Percentiles rank a stretch among this genome's conserved stretches.
Evolutionary conservation across 106 monocot genomes (phyloP).

Genomic region (Cymbidium sinense): DNA sequence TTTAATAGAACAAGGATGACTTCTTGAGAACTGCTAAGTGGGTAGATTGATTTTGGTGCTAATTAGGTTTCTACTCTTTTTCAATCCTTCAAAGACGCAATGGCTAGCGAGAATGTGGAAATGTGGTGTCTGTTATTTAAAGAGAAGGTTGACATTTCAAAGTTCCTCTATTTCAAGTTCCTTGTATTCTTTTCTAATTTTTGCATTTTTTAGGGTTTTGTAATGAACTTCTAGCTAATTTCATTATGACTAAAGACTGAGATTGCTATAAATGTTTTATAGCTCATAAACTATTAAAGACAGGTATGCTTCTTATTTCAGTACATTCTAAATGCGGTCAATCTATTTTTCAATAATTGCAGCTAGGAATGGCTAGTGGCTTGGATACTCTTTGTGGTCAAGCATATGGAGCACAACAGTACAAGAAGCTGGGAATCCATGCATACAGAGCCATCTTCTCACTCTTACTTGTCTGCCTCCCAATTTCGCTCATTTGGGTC

Average conservation of each 20-base stretch:
- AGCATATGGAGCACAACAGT: conserved; percentile 62
- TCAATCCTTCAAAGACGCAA: no score
- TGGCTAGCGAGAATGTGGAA: background rate
- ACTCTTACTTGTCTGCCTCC: conserved; percentile 40
- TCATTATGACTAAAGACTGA: background rate
- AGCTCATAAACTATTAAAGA: background rate
- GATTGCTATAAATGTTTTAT: background rate
- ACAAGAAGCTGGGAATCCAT: conserved; percentile 40
- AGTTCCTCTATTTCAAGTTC: background rate
- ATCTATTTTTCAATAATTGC: conserved; percentile 1
- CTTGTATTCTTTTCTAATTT: background rate
- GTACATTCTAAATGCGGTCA: background rate
- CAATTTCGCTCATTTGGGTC: conserved; percentile 47
- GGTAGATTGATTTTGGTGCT: no score
- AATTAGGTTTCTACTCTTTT: no score
- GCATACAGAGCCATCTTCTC: conserved; percentile 56
- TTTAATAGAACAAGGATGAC: no score
- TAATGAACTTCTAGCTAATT: background rate
- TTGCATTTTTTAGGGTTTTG: background rate
- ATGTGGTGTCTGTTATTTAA: background rate
- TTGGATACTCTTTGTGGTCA: conserved; percentile 69
- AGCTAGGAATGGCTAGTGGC: conserved; percentile 69
- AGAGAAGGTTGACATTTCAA: background rate
- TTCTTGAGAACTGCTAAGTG: no score
- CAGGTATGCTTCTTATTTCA: background rate